phyloP scores from a whole-genome alignment of 345 rosid species.

The Aquilaria sinensis region DNA sequence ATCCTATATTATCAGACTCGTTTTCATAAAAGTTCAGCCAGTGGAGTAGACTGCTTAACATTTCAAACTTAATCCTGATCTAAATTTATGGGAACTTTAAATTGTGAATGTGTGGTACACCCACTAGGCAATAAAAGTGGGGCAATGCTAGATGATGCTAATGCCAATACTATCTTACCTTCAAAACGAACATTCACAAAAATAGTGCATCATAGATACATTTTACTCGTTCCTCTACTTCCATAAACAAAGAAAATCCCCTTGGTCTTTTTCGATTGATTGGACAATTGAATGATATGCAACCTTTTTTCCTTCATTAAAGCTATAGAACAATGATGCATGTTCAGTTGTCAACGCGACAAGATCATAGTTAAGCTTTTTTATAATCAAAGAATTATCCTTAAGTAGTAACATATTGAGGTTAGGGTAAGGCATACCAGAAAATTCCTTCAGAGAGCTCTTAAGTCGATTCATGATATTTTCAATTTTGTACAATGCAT shows the following conservation, averaged over 20 bases:
- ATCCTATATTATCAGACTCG: conserved; percentile 5
- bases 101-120: neutral
- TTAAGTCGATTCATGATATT: no score
- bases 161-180: neutral
- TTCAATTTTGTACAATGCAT: neutral
- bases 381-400: neutral
- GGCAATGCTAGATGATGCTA: neutral
- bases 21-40: neutral
- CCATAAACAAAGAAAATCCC: neutral
- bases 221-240: neutral
- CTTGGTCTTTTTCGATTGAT: neutral
- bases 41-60: neutral
- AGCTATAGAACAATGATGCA: neutral
- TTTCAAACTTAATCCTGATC: neutral
- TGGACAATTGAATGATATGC: neutral
- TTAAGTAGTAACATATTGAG: neutral
- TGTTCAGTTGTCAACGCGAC: neutral
- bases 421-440: neutral
- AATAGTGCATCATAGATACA: neutral
- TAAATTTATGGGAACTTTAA: neutral
- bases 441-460: neutral
- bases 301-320: neutral
- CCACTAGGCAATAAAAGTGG: neutral
- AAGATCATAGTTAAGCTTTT: neutral
- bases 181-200: no score